Percentiles rank a stretch among this genome's conserved stretches.
These are phyloP conservation scores for Trichoderma pleuroti DNA, from an alignment of 2,329 filamentous ascomycete genomes.

Conservation along the genomic window DNA sequence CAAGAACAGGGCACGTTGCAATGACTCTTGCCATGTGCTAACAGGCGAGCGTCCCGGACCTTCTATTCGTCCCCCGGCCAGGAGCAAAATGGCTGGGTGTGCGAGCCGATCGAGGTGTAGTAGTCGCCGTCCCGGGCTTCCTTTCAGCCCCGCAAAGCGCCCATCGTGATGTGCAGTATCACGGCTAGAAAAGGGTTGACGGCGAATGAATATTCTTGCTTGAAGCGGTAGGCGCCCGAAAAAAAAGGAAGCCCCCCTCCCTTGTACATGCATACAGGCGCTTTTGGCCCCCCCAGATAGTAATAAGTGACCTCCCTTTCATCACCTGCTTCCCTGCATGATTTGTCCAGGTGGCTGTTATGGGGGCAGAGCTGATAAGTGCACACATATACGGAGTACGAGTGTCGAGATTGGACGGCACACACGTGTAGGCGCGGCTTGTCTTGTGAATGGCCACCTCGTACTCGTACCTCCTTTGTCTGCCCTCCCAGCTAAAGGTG, in stretches of 20 bases:
- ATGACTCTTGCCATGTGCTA: background rate
- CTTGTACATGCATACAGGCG: conserved; percentile 9
- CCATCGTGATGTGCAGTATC: conserved; percentile 4
- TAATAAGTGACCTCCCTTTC: background rate
- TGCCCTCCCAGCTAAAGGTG: background rate
- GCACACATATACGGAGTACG: background rate
- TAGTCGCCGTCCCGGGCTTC: background rate
- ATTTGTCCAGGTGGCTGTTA: background rate
- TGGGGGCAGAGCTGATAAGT: background rate
- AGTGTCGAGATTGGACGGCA: background rate
- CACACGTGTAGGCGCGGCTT: background rate
- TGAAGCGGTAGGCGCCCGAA: conserved; percentile 10
- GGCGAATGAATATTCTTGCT: background rate
- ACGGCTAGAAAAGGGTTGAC: background rate
- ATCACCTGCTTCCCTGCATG: conserved; percentile 10
- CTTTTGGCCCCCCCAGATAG: background rate
- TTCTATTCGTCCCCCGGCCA: background rate
- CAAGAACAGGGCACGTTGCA: background rate
- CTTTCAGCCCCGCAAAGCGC: background rate
- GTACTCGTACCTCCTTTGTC: background rate
- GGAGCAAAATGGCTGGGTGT: background rate
- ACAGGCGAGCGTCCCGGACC: background rate
- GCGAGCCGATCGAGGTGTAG: background rate
- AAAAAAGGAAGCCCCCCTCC: background rate
- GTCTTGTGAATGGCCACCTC: background rate